Percentiles rank a stretch among this genome's conserved stretches.
These are phyloP conservation scores for Buxus sempervirens DNA, from an alignment of 164 flowering plant species.

Conservation along the genomic window DNA sequence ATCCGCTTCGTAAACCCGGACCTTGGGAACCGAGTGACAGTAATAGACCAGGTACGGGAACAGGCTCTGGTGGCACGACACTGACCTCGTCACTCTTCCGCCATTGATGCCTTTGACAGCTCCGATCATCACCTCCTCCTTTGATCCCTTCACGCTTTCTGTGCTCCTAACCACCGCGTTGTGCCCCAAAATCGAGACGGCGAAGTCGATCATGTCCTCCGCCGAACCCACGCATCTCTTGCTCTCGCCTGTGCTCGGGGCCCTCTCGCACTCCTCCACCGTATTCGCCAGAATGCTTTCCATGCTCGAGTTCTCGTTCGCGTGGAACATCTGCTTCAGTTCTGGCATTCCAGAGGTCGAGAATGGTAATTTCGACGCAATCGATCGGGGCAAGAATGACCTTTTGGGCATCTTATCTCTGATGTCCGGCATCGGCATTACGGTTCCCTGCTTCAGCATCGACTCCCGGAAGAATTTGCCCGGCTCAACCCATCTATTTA, in stretches of 20 bases:
- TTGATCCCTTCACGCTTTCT: slow-evolving; percentile 59
- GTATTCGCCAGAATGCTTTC: slow-evolving; percentile 43
- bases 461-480: slow-evolving; percentile 85
- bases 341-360: slow-evolving; percentile 32
- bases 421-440: slow-evolving; percentile 81
- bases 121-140: slow-evolving; percentile 49
- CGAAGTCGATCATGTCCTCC: slow-evolving; percentile 93
- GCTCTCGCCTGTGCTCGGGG: slow-evolving; percentile 75
- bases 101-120: slow-evolving; percentile 67
- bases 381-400: slow-evolving; percentile 71
- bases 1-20: slow-evolving; percentile 73
- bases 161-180: slow-evolving; percentile 53
- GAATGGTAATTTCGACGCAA: slow-evolving; percentile 64
- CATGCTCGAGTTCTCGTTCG: slow-evolving; percentile 43
- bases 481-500: slow-evolving; percentile 58
- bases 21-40: slow-evolving; percentile 88
- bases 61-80: slow-evolving; percentile 86
- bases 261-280: slow-evolving; percentile 66
- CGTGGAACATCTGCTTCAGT: slow-evolving; percentile 47
- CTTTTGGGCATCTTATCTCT: slow-evolving; percentile 78
- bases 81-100: slow-evolving; percentile 63
- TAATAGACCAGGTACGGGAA: slow-evolving; percentile 78
- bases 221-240: slow-evolving; percentile 72
- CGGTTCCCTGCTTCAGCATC: slow-evolving; percentile 51
- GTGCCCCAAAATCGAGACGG: slow-evolving; percentile 53